Evolutionary conservation across 179 eudicot species (phyloP).

Genomic region (Dionaea muscipula): DNA sequence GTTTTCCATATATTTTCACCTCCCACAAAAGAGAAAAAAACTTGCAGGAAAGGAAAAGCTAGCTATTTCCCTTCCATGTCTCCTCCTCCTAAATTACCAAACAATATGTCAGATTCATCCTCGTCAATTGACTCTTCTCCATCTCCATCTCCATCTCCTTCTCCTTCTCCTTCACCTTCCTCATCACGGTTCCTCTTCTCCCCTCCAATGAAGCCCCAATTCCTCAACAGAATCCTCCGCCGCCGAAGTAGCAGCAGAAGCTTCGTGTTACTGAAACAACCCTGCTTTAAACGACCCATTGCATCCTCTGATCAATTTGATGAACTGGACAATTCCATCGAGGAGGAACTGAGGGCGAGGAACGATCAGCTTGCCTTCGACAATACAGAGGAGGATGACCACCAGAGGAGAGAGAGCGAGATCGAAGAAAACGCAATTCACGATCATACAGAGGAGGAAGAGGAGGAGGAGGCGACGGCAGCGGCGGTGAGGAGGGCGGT

Average conservation of each 20-base stretch:
- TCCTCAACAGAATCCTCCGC: not conserved
- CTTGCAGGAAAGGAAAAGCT: too few relatives aligned
- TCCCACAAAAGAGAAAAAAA: too few relatives aligned
- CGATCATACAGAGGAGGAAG: not conserved
- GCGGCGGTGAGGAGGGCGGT: slow-evolving; percentile 42
- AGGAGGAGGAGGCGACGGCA: not conserved
- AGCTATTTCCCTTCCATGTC: not conserved
- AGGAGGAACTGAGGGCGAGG: not conserved
- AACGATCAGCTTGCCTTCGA: not conserved
- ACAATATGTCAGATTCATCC: too few relatives aligned
- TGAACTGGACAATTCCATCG: not conserved
- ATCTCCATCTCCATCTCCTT: slow-evolving; percentile 6
- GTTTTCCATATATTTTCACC: too few relatives aligned
- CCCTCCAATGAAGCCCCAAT: not conserved
- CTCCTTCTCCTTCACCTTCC: slow-evolving; percentile 6
- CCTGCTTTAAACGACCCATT: not conserved
- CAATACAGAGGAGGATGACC: slow-evolving; percentile 15
- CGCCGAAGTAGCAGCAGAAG: too few relatives aligned
- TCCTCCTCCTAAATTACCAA: too few relatives aligned
- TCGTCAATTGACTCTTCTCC: slow-evolving; percentile 11
- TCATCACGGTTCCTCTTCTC: not conserved
- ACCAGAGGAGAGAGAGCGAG: not conserved
- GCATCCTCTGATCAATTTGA: not conserved
- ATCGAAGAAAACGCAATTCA: not conserved
- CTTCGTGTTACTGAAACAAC: not conserved